These are phyloP conservation scores for Centrapalus pauciflorus DNA, from an alignment of 129 eudicot genomes.

Conservation along the genomic window DNA sequence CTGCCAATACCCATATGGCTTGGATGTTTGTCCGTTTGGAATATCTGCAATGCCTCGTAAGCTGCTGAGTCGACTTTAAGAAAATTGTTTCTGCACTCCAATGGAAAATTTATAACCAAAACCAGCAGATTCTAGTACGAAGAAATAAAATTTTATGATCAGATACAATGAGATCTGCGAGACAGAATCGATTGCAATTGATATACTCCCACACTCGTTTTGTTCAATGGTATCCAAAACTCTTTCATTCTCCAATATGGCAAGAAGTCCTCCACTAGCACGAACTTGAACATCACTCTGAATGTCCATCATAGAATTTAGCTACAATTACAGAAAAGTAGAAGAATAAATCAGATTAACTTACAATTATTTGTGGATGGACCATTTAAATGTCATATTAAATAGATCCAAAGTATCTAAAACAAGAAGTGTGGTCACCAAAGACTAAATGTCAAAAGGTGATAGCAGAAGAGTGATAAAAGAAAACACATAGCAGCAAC, in stretches of 20 bases:
- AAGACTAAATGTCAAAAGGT: background rate
- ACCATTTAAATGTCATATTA: background rate
- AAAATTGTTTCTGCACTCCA: slow-evolving; percentile 59
- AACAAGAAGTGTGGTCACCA: background rate
- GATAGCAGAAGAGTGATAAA: background rate
- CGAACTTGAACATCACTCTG: slow-evolving; percentile 98
- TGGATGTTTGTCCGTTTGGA: slow-evolving; percentile 92
- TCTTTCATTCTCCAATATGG: slow-evolving; percentile 85
- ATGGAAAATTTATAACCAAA: slow-evolving; percentile 1
- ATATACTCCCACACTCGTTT: slow-evolving; percentile 63
- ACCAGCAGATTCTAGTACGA: slow-evolving; percentile 10
- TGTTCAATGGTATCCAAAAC: slow-evolving; percentile 83
- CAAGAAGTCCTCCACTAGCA: slow-evolving; percentile 97
- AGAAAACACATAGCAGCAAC: background rate
- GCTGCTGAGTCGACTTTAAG: slow-evolving; percentile 92
- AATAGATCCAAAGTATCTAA: background rate
- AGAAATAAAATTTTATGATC: background rate
- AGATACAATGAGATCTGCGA: slow-evolving; percentile 79
- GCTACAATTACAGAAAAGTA: slow-evolving; percentile 42
- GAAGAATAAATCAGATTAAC: slow-evolving; percentile 4
- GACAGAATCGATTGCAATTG: slow-evolving; percentile 62
- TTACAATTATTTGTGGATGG: slow-evolving; percentile 1
- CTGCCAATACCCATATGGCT: slow-evolving; percentile 97
- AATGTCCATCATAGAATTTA: slow-evolving; percentile 88
- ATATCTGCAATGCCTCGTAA: slow-evolving; percentile 92